These are phyloP conservation scores for Lepidium sativum DNA, from an alignment of 345 rosid species.

Conservation along the genomic window DNA sequence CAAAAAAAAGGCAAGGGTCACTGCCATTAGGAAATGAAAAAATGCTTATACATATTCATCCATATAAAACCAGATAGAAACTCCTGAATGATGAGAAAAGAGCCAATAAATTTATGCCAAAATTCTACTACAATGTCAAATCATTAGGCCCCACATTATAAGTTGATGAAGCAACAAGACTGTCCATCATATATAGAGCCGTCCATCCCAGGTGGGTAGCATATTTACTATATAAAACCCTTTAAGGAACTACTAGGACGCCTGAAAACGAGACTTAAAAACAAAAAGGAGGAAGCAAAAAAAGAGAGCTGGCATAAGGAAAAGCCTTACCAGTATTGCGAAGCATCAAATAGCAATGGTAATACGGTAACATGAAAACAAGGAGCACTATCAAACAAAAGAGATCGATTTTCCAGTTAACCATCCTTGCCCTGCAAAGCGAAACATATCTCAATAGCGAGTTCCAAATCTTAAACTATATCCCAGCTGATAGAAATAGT, in stretches of 20 bases:
- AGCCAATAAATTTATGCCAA: background rate
- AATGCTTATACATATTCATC: background rate
- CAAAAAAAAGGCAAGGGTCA: background rate
- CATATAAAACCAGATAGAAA: background rate
- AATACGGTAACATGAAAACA: slow-evolving; percentile 85
- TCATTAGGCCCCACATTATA: background rate
- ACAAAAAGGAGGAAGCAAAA: no score
- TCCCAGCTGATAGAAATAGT: no score
- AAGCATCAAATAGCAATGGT: slow-evolving; percentile 93
- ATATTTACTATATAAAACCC: background rate
- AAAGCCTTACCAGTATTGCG: slow-evolving; percentile 55
- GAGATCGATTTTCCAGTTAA: slow-evolving; percentile 88
- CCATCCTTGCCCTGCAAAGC: slow-evolving; percentile 66
- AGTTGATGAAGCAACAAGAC: background rate
- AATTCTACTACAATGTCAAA: background rate
- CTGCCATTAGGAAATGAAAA: background rate
- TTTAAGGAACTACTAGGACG: background rate
- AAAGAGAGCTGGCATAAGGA: no score
- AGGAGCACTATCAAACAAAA: slow-evolving; percentile 75
- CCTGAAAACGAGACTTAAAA: no score
- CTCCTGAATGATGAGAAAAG: background rate
- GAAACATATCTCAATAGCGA: no score
- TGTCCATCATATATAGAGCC: no score
- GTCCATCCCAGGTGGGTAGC: background rate
- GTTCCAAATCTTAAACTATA: no score